Evolutionary conservation across 2,329 filamentous ascomycete genomes (phyloP).

Genomic region (Aureobasidium sp.): DNA sequence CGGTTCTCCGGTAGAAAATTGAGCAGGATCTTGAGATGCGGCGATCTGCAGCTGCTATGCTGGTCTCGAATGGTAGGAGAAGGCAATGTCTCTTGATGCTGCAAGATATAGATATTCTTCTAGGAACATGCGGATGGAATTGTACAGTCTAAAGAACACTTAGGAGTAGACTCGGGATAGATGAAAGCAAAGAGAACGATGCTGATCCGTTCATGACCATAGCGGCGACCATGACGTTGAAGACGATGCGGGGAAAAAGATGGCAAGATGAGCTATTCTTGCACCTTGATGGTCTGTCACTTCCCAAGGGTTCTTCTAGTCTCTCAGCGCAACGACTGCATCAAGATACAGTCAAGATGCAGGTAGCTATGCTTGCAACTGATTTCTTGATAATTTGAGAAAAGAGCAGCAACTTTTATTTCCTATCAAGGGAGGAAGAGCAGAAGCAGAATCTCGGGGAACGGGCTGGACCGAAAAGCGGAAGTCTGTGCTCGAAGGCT

Average conservation of each 20-base stretch:
- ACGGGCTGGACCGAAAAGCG: background rate
- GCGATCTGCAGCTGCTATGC: background rate
- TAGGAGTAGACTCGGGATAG: background rate
- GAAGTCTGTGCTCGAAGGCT: conserved; percentile 1
- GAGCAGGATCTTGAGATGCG: background rate
- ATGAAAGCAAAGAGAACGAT: background rate
- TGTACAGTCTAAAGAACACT: background rate
- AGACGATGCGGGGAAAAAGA: background rate
- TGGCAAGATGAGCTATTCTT: background rate
- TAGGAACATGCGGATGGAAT: background rate
- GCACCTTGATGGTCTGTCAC: no score
- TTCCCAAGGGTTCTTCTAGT: no score
- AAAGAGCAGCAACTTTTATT: no score
- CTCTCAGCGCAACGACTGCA: no score
- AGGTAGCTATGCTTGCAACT: background rate
- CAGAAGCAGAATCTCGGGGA: background rate
- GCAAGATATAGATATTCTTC: background rate
- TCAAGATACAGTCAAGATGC: no score
- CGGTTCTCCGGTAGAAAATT: background rate
- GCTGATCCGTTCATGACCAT: background rate
- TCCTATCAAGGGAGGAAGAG: background rate
- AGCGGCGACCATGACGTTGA: background rate
- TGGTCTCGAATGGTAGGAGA: background rate
- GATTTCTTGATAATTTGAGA: no score
- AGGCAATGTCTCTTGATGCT: background rate